Evolutionary conservation across 1,284 basidiomycete species (phyloP).

Genomic region (Ustilago shanxiensis): DNA sequence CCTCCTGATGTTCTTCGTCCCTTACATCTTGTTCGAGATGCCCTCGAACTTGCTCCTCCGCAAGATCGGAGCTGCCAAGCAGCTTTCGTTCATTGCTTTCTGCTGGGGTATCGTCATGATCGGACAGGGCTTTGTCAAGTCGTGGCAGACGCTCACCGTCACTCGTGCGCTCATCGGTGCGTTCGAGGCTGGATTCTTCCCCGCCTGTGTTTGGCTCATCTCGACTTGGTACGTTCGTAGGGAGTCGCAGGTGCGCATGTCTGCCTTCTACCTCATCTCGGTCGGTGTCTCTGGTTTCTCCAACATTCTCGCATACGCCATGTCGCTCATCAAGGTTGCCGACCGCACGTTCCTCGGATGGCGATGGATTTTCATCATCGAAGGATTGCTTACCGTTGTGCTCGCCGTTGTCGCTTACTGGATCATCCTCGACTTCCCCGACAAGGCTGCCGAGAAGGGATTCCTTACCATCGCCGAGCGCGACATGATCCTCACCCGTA

Average conservation of each 20-base stretch:
- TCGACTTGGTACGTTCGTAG: conserved; percentile 72
- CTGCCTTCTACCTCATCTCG: conserved; percentile 71
- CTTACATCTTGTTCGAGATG: conserved; percentile 67
- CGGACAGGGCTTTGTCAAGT: conserved; percentile 59
- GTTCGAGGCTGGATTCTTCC: conserved; percentile 66
- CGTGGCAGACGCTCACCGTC: conserved; percentile 66
- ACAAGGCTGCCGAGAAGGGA: conserved; percentile 69
- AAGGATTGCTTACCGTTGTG: conserved; percentile 51
- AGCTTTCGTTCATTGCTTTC: conserved; percentile 67
- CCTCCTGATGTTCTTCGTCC: conserved; percentile 71
- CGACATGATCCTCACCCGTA: conserved; percentile 70
- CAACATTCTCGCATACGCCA: conserved; percentile 70
- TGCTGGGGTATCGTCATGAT: conserved; percentile 71
- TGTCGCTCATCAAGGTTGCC: conserved; percentile 36
- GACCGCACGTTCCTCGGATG: conserved; percentile 59
- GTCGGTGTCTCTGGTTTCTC: conserved; percentile 71
- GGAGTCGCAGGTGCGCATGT: conserved; percentile 71
- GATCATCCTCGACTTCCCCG: conserved; percentile 71
- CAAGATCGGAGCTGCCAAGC: conserved; percentile 70
- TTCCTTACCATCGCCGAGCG: conserved; percentile 71
- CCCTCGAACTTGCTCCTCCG: conserved; percentile 61
- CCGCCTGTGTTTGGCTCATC: conserved; percentile 71
- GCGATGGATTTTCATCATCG: conserved; percentile 64
- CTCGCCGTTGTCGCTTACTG: conserved; percentile 55
- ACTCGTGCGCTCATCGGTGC: conserved; percentile 71